Evolutionary conservation across 2,329 filamentous ascomycete species (phyloP), one percentile per base, ranked within the genome.

Genomic region (Colletotrichum sidae): DNA sequence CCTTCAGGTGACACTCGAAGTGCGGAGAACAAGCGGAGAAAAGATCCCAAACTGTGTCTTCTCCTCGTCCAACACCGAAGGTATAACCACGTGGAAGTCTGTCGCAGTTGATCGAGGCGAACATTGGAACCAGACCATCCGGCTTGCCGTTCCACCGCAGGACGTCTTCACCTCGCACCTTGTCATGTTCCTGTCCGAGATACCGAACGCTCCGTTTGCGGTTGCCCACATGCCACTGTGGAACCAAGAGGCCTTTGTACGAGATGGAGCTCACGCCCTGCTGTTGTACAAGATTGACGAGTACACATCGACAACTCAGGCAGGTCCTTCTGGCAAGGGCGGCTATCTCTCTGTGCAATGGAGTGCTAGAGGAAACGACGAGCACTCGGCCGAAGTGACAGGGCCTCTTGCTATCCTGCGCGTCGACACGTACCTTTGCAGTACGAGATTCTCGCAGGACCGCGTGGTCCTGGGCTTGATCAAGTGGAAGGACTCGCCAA

Each of bases 361-460:
- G 92, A 90, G 86, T 69, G 82, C 91, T 4, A 85, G 88, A 54
- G 86, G 87, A 44, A 89, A 87, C 68, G 84, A 91, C 71, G 86
- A 90, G 73, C 84, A 88, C 51, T 85, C 88, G 35, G 90, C 91
- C 71, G 92, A 95, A 56, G 86, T 94, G 3, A 93, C 91, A 6
- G 93, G 92, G 0, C 90, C 92, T 3, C 86, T 97, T 69, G 93
- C 95, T 3, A 88, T 89, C n/a, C 79, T 99, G 39, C 87, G 89
- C 11, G 80, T 97, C 10, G 88, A 92, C 65, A 97, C 94, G 0
- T 96, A 93, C 72, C 87, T 99, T 7, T 97, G 94, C 83, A 98
- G 96, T 79, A 99, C 96, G 0, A 88, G 90, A 65, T 97, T 97
- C 74, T 97, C 95, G 0, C 96, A 99, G 75, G 94, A 99, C 74